These are phyloP conservation scores for Isoetes engelmannii DNA, from an alignment of 83 land plant species.

Conservation along the genomic window DNA sequence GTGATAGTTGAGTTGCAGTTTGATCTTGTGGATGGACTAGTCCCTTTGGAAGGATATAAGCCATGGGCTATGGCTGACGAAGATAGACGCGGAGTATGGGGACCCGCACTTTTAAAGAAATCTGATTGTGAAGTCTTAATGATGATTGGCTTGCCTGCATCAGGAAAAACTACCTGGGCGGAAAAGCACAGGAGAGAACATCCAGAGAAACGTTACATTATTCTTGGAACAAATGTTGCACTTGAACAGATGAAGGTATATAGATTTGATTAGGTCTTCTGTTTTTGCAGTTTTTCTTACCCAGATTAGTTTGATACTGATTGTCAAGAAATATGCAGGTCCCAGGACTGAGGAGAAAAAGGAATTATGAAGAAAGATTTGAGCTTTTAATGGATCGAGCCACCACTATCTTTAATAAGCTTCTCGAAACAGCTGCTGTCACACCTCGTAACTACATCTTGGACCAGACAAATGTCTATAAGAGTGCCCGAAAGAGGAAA, in stretches of 20 bases:
- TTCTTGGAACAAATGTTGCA: constrained; percentile 48
- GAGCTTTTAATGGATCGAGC: constrained; percentile 51
- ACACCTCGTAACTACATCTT: constrained; percentile 43
- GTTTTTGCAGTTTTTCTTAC: background rate
- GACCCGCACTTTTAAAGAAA: constrained; percentile 24
- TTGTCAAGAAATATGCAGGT: constrained; percentile 29
- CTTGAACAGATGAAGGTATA: constrained; percentile 59
- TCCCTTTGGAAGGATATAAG: constrained; percentile 43
- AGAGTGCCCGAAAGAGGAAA: constrained; percentile 45
- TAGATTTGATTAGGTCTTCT: background rate
- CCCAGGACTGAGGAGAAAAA: constrained; percentile 40
- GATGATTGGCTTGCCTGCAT: constrained; percentile 61
- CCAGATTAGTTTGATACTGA: background rate
- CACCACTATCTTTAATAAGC: constrained; percentile 42
- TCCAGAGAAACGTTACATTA: constrained; percentile 47
- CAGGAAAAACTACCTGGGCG: constrained; percentile 54
- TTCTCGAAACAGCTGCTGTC: constrained; percentile 38
- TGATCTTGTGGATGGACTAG: constrained; percentile 38
- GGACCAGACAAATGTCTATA: constrained; percentile 60
- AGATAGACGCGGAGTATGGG: constrained; percentile 36
- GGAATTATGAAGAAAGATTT: constrained; percentile 51
- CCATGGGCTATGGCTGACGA: constrained; percentile 40
- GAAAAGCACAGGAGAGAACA: constrained; percentile 39
- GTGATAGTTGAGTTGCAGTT: constrained; percentile 45
- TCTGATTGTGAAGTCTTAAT: constrained; percentile 42